These are phyloP conservation scores for Fusarium sp. DNA, from an alignment of 2,329 filamentous ascomycete species.

Conservation along the genomic window DNA sequence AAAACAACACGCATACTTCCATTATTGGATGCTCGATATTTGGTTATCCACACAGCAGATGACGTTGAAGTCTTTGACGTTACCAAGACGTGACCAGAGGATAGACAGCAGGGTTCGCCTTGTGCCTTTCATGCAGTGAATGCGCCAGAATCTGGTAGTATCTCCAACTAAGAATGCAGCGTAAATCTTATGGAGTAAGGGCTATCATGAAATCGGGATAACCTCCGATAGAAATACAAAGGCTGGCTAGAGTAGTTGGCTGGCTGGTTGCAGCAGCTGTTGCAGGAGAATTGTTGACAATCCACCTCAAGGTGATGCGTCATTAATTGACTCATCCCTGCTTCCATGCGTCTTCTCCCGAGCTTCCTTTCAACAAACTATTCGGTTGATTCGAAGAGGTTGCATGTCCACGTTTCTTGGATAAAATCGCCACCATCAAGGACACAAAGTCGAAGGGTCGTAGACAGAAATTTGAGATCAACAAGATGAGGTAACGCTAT, in stretches of 20 bases:
- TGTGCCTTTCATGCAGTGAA: constrained; percentile 18
- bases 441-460: constrained; percentile 10
- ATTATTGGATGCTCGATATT: constrained; percentile 24
- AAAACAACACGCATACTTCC: constrained; percentile 6
- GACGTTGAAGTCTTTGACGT: constrained; percentile 17
- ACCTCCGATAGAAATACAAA: not conserved
- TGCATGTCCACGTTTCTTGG: constrained; percentile 24
- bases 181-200: constrained; percentile 10
- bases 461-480: constrained; percentile 6
- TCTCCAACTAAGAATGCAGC: constrained; percentile 8
- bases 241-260: not conserved
- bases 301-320: constrained; percentile 18
- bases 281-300: constrained; percentile 5
- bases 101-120: constrained; percentile 24
- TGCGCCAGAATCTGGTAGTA: constrained; percentile 5
- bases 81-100: not conserved
- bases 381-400: constrained; percentile 13
- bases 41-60: constrained; percentile 24
- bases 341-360: constrained; percentile 27
- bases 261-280: not conserved
- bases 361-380: constrained; percentile 27
- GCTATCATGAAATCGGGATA: not conserved
- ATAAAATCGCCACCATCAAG: constrained; percentile 28
- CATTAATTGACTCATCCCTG: constrained; percentile 29
- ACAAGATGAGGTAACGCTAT: not conserved